Evolutionary conservation across 177 flowering plant species (phyloP).

Genomic region (Vitis hybrid): DNA sequence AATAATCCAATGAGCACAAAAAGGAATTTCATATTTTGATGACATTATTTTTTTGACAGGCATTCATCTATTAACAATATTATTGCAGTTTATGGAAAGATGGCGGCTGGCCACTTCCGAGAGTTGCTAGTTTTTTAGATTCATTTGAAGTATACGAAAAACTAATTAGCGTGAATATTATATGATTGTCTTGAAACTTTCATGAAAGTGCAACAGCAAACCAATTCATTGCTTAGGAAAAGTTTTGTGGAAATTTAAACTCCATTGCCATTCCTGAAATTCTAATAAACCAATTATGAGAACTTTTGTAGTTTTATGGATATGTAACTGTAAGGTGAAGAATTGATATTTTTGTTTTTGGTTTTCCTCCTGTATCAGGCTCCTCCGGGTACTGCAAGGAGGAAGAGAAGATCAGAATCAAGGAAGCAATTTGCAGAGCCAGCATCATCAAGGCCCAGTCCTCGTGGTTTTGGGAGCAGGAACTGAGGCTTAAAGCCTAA

Average conservation of each 20-base stretch:
- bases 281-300: background rate
- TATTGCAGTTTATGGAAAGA: too few relatives aligned
- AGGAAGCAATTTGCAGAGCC: constrained; percentile 63
- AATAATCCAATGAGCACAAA: too few relatives aligned
- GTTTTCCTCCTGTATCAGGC: constrained; percentile 43
- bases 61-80: too few relatives aligned
- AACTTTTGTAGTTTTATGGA: background rate
- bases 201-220: background rate
- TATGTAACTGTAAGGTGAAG: background rate
- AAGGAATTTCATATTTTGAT: too few relatives aligned
- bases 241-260: background rate
- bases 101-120: too few relatives aligned
- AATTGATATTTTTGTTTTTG: background rate
- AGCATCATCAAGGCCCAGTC: constrained; percentile 53
- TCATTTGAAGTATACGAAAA: too few relatives aligned
- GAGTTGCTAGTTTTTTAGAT: too few relatives aligned
- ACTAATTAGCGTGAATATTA: too few relatives aligned
- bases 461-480: constrained; percentile 50
- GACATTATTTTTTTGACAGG: too few relatives aligned
- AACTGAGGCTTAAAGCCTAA: constrained; percentile 11
- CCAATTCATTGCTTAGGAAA: background rate
- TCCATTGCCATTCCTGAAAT: background rate
- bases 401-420: constrained; percentile 67
- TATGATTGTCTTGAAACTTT: too few relatives aligned
- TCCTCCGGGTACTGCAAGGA: constrained; percentile 90